A percentile compares a stretch with the other conserved stretches of the same genome.
These are phyloP conservation scores for Dothideomycetes sp. DNA, from an alignment of 2,329 filamentous ascomycete genomes.

Conservation along the genomic window DNA sequence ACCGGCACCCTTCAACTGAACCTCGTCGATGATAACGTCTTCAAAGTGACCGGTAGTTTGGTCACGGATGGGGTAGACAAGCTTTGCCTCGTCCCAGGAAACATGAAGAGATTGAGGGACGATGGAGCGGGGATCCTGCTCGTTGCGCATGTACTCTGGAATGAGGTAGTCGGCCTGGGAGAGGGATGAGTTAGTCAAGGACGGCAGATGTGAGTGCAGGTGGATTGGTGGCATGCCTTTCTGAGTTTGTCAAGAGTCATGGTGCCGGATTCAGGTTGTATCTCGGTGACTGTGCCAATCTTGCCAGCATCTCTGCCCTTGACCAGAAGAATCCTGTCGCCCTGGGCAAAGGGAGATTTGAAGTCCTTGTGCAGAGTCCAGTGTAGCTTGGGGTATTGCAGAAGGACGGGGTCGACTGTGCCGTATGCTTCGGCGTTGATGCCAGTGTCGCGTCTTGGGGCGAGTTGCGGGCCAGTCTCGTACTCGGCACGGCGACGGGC, in stretches of 20 bases:
- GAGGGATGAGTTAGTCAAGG: slow-evolving; percentile 1
- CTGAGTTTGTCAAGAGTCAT: slow-evolving; percentile 33
- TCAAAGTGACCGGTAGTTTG: slow-evolving; percentile 53
- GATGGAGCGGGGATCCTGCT: slow-evolving; percentile 29
- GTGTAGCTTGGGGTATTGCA: slow-evolving; percentile 30
- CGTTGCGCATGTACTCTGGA: slow-evolving; percentile 32
- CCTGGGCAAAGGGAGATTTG: slow-evolving; percentile 30
- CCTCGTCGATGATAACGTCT: slow-evolving; percentile 69
- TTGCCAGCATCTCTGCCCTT: slow-evolving; percentile 72
- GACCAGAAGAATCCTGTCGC: slow-evolving; percentile 75
- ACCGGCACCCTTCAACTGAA: slow-evolving; percentile 36
- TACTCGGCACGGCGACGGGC: slow-evolving; percentile 63
- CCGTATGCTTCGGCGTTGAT: slow-evolving; percentile 50
- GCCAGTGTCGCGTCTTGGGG: slow-evolving; percentile 66
- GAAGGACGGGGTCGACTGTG: slow-evolving; percentile 31
- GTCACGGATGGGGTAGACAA: slow-evolving; percentile 68
- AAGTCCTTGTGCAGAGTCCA: slow-evolving; percentile 27
- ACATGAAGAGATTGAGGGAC: slow-evolving; percentile 44
- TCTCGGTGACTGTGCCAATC: slow-evolving; percentile 60
- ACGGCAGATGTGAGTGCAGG: neutral
- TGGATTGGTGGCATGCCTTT: slow-evolving; percentile 22
- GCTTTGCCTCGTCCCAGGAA: slow-evolving; percentile 63
- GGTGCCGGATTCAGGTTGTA: slow-evolving; percentile 34
- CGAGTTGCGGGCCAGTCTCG: slow-evolving; percentile 60
- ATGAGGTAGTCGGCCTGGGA: slow-evolving; percentile 36